phyloP scores from a whole-genome alignment of 169 alveolate genomes.

The Cryptosporidium baileyi region DNA sequence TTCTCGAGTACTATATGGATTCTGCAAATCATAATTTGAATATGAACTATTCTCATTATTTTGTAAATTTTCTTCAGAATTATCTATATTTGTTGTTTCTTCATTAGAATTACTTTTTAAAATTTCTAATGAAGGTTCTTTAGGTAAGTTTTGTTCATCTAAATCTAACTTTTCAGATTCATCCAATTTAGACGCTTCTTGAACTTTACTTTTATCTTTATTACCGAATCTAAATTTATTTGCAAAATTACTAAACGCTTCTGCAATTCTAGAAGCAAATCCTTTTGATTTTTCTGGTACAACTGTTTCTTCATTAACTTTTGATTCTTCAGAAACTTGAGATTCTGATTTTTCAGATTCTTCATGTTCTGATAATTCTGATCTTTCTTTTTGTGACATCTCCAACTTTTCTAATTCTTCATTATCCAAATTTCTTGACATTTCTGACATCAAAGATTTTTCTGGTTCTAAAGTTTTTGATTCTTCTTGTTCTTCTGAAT shows the following conservation, averaged over 20 bases:
- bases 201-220: background rate
- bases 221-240: background rate
- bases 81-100: background rate
- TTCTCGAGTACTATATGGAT: too few relatives aligned
- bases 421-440: background rate
- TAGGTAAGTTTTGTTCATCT: background rate
- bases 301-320: background rate
- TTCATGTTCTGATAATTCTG: background rate
- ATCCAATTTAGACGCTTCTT: background rate
- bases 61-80: too few relatives aligned
- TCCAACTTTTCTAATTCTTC: background rate
- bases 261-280: background rate
- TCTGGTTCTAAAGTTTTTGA: background rate
- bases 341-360: conserved; percentile 2
- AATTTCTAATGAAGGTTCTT: background rate
- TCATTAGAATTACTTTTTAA: background rate
- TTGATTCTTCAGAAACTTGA: background rate
- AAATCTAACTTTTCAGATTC: background rate
- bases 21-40: too few relatives aligned
- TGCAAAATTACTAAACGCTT: conserved; percentile 2
- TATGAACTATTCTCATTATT: too few relatives aligned
- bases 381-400: background rate
- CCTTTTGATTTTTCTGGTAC: background rate
- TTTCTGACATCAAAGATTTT: background rate
- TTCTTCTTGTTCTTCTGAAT: background rate